These are phyloP conservation scores for Fraxinus pennsylvanica DNA, from an alignment of 257 asterid genomes.

Conservation along the genomic window DNA sequence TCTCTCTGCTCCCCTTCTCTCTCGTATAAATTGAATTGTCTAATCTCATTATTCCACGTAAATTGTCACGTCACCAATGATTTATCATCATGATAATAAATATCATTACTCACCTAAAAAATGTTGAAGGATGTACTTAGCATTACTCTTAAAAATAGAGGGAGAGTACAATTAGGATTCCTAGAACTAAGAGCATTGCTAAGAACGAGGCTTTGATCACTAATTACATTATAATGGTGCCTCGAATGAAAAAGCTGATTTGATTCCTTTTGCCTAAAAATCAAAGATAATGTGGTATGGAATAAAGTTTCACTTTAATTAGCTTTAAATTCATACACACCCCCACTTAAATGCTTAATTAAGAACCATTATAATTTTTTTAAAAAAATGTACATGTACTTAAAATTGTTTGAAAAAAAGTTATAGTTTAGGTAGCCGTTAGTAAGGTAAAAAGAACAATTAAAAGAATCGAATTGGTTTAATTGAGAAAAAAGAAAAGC, in stretches of 20 bases:
- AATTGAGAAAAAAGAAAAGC: too few relatives aligned
- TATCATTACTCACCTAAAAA: too few relatives aligned
- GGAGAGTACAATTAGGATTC: slow-evolving; percentile 20
- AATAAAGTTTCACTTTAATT: slow-evolving; percentile 38
- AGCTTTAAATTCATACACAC: slow-evolving; percentile 21
- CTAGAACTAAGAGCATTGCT: slow-evolving; percentile 46
- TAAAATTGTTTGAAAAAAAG: slow-evolving; percentile 1
- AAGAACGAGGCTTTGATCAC: slow-evolving; percentile 42
- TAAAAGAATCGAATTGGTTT: neutral
- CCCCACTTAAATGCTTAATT: neutral
- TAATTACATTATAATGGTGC: slow-evolving; percentile 45
- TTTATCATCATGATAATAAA: too few relatives aligned
- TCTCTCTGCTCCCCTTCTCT: too few relatives aligned
- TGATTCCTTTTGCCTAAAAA: slow-evolving; percentile 47
- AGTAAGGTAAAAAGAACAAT: too few relatives aligned
- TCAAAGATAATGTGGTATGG: slow-evolving; percentile 32
- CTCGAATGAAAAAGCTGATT: slow-evolving; percentile 44
- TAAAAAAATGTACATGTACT: neutral
- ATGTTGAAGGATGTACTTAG: too few relatives aligned
- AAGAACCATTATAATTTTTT: neutral
- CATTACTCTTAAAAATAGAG: too few relatives aligned
- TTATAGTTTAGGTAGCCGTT: neutral
- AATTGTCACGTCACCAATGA: too few relatives aligned
- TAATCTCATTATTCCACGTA: too few relatives aligned
- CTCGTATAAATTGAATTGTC: too few relatives aligned